These are phyloP conservation scores for Grosmannia huntii DNA, from an alignment of 2,329 filamentous ascomycete species.

Conservation along the genomic window DNA sequence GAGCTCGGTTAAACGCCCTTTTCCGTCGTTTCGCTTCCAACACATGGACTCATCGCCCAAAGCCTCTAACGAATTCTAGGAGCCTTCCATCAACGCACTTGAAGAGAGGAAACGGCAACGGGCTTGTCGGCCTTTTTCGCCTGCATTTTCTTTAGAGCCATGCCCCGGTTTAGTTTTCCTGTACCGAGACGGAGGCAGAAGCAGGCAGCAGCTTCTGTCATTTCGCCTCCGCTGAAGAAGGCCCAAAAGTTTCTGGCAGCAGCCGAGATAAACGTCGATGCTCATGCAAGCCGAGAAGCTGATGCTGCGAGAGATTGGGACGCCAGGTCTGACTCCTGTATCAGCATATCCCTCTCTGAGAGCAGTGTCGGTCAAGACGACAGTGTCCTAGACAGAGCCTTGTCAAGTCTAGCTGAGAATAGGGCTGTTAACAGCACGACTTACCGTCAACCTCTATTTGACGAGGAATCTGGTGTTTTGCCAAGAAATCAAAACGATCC, in stretches of 20 bases:
- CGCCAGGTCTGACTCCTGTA: slow-evolving; percentile 26
- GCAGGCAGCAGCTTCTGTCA: slow-evolving; percentile 18
- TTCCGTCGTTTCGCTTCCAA: neutral
- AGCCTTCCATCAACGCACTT: neutral
- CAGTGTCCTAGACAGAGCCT: slow-evolving; percentile 8
- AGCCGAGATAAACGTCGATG: slow-evolving; percentile 29
- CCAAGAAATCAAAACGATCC: slow-evolving; percentile 18
- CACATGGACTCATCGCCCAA: neutral
- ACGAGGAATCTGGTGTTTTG: slow-evolving; percentile 34
- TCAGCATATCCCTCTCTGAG: slow-evolving; percentile 27
- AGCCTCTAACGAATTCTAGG: neutral
- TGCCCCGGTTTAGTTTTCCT: slow-evolving; percentile 34
- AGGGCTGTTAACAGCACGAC: slow-evolving; percentile 12
- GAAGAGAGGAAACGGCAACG: neutral
- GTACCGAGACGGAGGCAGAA: slow-evolving; percentile 34
- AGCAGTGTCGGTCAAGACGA: slow-evolving; percentile 23
- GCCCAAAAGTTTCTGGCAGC: slow-evolving; percentile 38
- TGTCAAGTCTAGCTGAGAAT: slow-evolving; percentile 16
- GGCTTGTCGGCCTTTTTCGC: neutral
- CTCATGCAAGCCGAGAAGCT: neutral
- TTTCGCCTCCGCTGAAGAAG: slow-evolving; percentile 32
- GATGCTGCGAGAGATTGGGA: slow-evolving; percentile 25
- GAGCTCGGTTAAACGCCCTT: neutral
- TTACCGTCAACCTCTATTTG: slow-evolving; percentile 23
- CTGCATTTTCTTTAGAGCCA: neutral